Evolutionary conservation across 169 alveolate species (phyloP), one percentile per base, ranked within the genome.

Genomic region (Cryptosporidium ubiquitum): DNA sequence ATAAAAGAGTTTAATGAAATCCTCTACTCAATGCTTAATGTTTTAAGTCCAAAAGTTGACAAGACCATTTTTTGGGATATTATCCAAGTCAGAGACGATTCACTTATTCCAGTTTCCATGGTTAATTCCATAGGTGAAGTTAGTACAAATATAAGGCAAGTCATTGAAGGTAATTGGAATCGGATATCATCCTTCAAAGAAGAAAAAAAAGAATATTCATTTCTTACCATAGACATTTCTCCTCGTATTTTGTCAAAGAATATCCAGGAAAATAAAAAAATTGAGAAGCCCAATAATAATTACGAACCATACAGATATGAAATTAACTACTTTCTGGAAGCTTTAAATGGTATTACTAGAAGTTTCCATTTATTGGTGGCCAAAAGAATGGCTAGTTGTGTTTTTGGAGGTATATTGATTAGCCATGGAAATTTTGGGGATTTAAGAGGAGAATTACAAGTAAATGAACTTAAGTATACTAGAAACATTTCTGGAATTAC

Each of bases 41-140:
- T 42, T n/a, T 58, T 73, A 20, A 52, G 40, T n/a, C 35, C 52
- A 64, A 42, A 58, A 6, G 2, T 58, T 4, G 58, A n/a, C 9
- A 79, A 79, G 75, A 14, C 58, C 40, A 61, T 79, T 31, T 79
- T 60, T 26, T 79, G 89, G 89, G 75, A 64, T 42, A 64, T 79
- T 33, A 49, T 61, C 4, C 51, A 60, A 3, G 40, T 79, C n/a
- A 23, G 37, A 2, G 68, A 79, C n/a, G 7, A 12, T n/a, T 35
- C 44, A 16, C 47, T 79, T 6, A 60, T 79, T 47, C 89, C 89
- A 37, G 10, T 1, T 14, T 79, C 89, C 6, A 61, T 79, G 89
- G 37, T 79, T 12, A 79, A 79, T 61, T 61, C 89, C 7, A 26
- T 79, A 5, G 89, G 89, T 2, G 89, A 79, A 64, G 37, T 79